Evolutionary conservation across 306 rosid genomes (phyloP).

Genomic region (Casuarina equisetifolia): DNA sequence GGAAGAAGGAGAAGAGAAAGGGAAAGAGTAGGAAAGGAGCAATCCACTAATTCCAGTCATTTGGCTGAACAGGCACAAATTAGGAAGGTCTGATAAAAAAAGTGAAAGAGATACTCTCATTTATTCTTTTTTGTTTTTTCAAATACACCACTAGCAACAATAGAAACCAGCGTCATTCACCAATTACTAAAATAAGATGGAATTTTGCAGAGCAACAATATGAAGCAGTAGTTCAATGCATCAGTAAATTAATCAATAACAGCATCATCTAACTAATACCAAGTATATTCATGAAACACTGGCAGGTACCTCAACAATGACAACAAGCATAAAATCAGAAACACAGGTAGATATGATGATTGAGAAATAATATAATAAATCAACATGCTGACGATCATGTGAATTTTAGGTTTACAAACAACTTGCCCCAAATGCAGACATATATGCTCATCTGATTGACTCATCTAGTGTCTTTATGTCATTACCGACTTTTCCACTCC

Average conservation of each 20-base stretch:
- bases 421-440: neutral
- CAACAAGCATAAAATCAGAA: neutral
- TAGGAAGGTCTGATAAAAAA: too few relatives aligned
- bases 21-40: neutral
- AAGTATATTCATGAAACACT: neutral
- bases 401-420: neutral
- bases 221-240: neutral
- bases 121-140: too few relatives aligned
- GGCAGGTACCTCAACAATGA: neutral
- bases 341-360: neutral
- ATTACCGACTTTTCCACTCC: neutral
- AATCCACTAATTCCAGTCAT: too few relatives aligned
- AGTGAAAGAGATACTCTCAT: too few relatives aligned
- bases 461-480: neutral
- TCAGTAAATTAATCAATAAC: neutral
- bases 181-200: neutral
- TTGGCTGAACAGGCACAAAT: too few relatives aligned
- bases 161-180: neutral
- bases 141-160: neutral
- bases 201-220: neutral
- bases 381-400: neutral
- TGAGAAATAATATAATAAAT: neutral
- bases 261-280: neutral
- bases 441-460: neutral
- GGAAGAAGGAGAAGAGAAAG: neutral